Conservation (phyloP, 306 rosid species). For the Sesbania bispinosa region DNA sequence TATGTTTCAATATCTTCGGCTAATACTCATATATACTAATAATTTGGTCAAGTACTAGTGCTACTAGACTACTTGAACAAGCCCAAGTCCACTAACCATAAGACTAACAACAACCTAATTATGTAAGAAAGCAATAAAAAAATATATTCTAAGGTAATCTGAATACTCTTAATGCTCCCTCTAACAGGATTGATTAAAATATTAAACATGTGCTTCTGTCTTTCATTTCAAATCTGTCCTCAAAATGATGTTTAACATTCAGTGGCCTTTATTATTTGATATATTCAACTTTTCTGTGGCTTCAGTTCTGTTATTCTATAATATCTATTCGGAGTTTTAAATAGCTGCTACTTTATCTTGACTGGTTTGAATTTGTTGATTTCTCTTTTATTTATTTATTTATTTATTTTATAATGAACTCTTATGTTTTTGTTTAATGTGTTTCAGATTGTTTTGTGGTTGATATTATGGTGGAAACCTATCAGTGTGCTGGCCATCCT, state of each 20-base stretch:
- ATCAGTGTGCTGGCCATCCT: slow-evolving; percentile 44
- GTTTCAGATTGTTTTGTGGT: slow-evolving; percentile 81
- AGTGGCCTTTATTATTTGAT: not conserved
- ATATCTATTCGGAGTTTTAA: slow-evolving; percentile 9
- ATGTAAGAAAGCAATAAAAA: not conserved
- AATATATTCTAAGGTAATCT: not conserved
- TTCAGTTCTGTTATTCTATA: not conserved
- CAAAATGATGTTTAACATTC: not conserved
- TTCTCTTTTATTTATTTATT: no score
- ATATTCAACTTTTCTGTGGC: not conserved
- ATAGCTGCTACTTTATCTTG: slow-evolving; percentile 19
- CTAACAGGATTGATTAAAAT: not conserved
- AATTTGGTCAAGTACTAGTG: not conserved
- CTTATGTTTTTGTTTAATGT: not conserved
- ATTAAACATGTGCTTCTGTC: not conserved
- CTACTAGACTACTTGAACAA: not conserved
- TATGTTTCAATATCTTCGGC: not conserved
- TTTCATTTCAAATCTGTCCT: not conserved
- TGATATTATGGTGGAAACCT: slow-evolving; percentile 93
- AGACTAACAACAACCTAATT: not conserved
- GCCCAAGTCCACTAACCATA: not conserved
- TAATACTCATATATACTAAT: not conserved
- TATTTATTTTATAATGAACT: not conserved
- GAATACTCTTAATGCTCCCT: not conserved
- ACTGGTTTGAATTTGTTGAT: slow-evolving; percentile 23